These are phyloP conservation scores for Xerocomus brunneocitrinus DNA, from an alignment of 768 basidiomycete genomes.

Conservation along the genomic window DNA sequence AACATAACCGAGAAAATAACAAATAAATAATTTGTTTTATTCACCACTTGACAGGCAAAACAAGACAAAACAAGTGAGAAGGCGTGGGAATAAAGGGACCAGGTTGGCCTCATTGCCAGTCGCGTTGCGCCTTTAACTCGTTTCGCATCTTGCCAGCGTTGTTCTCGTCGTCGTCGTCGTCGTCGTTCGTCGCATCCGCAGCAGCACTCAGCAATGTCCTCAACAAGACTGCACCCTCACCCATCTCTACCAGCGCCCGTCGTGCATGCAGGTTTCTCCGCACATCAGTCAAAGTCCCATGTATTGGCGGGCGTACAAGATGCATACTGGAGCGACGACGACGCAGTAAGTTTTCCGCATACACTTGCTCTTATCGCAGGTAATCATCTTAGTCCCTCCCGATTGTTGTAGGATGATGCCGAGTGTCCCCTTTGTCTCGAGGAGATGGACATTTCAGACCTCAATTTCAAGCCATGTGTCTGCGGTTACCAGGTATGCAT, in stretches of 20 bases:
- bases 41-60: constrained; percentile 15
- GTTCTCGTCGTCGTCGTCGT: constrained; percentile 15
- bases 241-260: constrained; percentile 71
- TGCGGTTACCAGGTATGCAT: constrained; percentile 89
- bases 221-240: constrained; percentile 54
- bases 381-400: constrained; percentile 12
- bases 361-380: constrained; percentile 6
- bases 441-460: constrained; percentile 98
- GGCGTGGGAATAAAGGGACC: constrained; percentile 20
- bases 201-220: constrained; percentile 36
- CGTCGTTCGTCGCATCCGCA: constrained; percentile 2
- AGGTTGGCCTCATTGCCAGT: constrained; percentile 23
- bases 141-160: constrained; percentile 11
- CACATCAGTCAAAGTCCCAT: constrained; percentile 78
- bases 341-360: constrained; percentile 50
- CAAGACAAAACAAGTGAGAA: constrained; percentile 14
- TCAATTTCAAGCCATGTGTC: constrained; percentile 98
- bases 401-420: constrained; percentile 74
- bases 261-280: constrained; percentile 63
- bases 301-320: constrained; percentile 88
- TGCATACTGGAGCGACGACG: constrained; percentile 97
- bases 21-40: background rate
- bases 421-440: constrained; percentile 98
- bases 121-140: constrained; percentile 21
- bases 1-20: constrained; percentile 11